Evolutionary conservation across 2,329 filamentous ascomycete genomes (phyloP).

Genomic region (Alternaria longipes): DNA sequence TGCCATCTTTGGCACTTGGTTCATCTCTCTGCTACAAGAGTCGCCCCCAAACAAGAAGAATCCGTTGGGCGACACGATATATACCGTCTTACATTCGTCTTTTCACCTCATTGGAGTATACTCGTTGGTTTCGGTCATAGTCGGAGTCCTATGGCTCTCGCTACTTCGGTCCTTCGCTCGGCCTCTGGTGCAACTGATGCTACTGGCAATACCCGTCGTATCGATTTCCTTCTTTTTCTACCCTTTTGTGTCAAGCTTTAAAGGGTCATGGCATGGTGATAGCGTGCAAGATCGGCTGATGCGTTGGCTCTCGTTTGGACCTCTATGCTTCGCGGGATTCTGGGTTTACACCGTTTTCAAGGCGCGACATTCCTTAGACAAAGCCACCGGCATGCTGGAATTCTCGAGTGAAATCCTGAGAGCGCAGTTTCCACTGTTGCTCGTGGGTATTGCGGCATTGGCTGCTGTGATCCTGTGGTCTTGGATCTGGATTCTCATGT

Average conservation of each 20-base stretch:
- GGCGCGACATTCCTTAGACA: slow-evolving; percentile 80
- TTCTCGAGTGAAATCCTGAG: slow-evolving; percentile 89
- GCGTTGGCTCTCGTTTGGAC: slow-evolving; percentile 85
- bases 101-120: slow-evolving; percentile 91
- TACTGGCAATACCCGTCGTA: slow-evolving; percentile 85
- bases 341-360: slow-evolving; percentile 88
- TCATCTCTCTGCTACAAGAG: slow-evolving; percentile 90
- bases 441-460: slow-evolving; percentile 83
- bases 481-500: slow-evolving; percentile 97
- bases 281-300: slow-evolving; percentile 88
- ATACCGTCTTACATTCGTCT: slow-evolving; percentile 84
- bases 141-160: slow-evolving; percentile 90
- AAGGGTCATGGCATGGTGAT: slow-evolving; percentile 75
- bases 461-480: slow-evolving; percentile 84
- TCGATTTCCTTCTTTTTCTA: slow-evolving; percentile 91
- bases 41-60: slow-evolving; percentile 72
- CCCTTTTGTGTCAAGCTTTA: slow-evolving; percentile 88
- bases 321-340: slow-evolving; percentile 74
- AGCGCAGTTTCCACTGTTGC: slow-evolving; percentile 81
- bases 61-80: slow-evolving; percentile 90
- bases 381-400: slow-evolving; percentile 87
- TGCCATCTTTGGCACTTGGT: slow-evolving; percentile 84
- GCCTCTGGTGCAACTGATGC: slow-evolving; percentile 79
- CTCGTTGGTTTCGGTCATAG: slow-evolving; percentile 86
- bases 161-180: slow-evolving; percentile 87